Base-by-base conservation (phyloP, 2,329 filamentous ascomycete genomes). In the Pestalotiopsis sp. region DNA sequence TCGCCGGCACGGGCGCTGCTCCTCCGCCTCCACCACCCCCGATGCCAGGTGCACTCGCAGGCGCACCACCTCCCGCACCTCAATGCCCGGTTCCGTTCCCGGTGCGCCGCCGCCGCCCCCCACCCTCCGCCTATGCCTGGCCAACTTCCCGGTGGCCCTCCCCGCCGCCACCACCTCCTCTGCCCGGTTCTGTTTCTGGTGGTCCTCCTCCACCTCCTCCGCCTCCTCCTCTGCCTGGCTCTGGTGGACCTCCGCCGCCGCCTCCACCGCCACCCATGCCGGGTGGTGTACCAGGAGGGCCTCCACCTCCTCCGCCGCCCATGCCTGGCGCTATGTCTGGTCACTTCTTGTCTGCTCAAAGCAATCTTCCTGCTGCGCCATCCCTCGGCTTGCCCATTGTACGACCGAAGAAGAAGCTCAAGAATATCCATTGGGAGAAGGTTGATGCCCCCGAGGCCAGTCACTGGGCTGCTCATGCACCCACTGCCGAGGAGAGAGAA, bases 371-470 rank as follows among this genome's bases (percentile, higher is more conserved):
- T 23, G 78, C 86, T 4, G 77, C 86, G 14, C 82, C 89, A 25
- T 87, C 89, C 7, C 85, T 93, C 73, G 90, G 91, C 58, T 82
- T 97, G 75, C 91, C 93, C 45, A 92, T 94, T 70, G 93, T 94
- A 65, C 87, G 95, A 74, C 94, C 96, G 25, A 98, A 98, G 88
- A 98, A 97, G 90, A 99, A 98, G 86, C 93, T 99, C 81, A 99
- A 99, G 89, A 95, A 95, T 69, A 87, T 99, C 74, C 96, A 99
- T 83, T 98, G 96, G 95, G 96, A 99, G 82, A 98, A 98, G 85
- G 94, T 99, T 67, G 96, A 99, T 81, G 89, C 93, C 66, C 93
- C 94, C 25, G 90, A 96, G 78, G 92, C 94, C 64, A 98, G 95
- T 66, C 93, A 98, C 74, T 98, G 95, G 95, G 95, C 94, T 41